Evolutionary conservation across 2,329 filamentous ascomycete species (phyloP), one percentile per base, ranked within the genome.

Genomic region (Dothistroma septosporum): DNA sequence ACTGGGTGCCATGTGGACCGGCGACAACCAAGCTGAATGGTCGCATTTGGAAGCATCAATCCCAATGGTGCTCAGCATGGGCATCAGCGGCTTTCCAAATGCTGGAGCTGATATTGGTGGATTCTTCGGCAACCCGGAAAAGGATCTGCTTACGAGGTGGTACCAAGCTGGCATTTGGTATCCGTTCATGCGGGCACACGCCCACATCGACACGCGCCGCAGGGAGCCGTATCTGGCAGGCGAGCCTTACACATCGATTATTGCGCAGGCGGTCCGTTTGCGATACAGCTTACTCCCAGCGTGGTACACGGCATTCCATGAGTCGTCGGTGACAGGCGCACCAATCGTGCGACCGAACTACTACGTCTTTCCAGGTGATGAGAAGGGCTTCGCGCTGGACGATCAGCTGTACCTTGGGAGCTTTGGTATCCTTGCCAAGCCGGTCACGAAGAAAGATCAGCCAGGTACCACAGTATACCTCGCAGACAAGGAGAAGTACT

Each of bases 81-180:
- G 93, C 59, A 92, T 99, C 67, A 87, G 91, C 1, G 94, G 94
- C 8, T 97, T 90, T 76, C 94, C 94, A 11, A 97, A 97, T 72
- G 87, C 91, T 0, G 94, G 94, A 58, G 94, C 94, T 56, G 94
- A 99, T 77, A 92, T 99, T 54, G 94, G 92, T 60, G 94, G 94
- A 31, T 99, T 99, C 83, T 99, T 99, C 70, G 93, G 94, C 59
- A 97, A 99, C 76, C 94, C 94, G 0, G 90, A 90, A 69, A 92
- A 92, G 72, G 93, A 99, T 62, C 84, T 99, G 22, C 83, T 96
- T 68, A 90, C 90, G 11, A 87, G 94, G 44, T 99, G 94, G 94
- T 99, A 96, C 77, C 94, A 99, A 76, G 87, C 92, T 35, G 94
- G 94, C 64, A 90, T 91, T 59, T 99, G 96, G 81, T 97, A 97